Conservation (phyloP, 176 grass and related monocot genomes). For the Hordeum vulgare region DNA sequence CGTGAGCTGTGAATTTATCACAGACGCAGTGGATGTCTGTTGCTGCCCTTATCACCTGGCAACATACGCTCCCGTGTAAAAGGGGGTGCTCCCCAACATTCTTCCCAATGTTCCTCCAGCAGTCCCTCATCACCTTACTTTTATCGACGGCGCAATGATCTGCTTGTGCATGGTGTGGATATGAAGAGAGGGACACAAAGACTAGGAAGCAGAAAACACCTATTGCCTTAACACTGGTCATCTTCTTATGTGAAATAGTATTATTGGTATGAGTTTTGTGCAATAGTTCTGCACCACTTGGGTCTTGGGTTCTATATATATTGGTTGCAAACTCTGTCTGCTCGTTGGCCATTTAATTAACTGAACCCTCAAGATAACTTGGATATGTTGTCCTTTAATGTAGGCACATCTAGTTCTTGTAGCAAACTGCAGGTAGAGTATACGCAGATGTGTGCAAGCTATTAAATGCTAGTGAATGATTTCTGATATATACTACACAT, state of each 20-base stretch:
- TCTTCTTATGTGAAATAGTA: neutral
- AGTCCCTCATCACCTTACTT: neutral
- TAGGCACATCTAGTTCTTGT: neutral
- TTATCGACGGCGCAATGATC: neutral
- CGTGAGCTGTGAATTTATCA: neutral
- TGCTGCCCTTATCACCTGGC: neutral
- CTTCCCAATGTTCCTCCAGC: neutral
- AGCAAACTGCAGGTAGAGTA: neutral
- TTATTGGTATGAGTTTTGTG: neutral
- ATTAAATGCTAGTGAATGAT: no score
- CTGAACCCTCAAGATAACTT: neutral
- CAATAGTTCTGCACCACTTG: neutral
- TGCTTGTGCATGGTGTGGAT: neutral
- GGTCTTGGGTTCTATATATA: neutral
- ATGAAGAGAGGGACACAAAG: neutral
- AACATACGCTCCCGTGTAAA: neutral
- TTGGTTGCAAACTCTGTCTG: neutral
- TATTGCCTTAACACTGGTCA: neutral
- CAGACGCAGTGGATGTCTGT: neutral
- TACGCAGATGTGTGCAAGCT: no score
- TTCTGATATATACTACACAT: no score
- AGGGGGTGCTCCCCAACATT: neutral
- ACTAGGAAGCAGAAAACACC: neutral
- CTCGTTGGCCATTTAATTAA: neutral
- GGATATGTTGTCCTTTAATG: neutral